Evolutionary conservation across 352 stramenopile genomes (phyloP), one percentile per base, ranked within the genome.

Genomic region (Phytophthora multivora): DNA sequence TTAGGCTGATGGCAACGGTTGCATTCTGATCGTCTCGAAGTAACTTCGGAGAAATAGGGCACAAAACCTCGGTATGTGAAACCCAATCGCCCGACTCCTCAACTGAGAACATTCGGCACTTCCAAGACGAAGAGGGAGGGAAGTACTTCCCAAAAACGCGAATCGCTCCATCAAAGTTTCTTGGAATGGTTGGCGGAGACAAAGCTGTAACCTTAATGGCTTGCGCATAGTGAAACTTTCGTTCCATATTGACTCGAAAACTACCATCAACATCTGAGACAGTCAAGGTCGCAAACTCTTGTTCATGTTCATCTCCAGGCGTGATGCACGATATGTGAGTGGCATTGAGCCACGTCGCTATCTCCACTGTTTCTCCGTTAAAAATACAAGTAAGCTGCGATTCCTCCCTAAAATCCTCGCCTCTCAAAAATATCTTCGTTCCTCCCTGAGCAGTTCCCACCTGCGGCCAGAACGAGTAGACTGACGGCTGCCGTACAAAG

Each of bases 1-100:
- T 87, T 12, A 76, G 49, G 51, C 77, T 85, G 26, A 87, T 60
- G 3, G 62, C 39, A 49, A 87, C 9, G 11, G 23, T 58, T 9
- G 18, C n/a, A 16, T 49, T 70, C 9, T 54, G 21, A 11, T 15
- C 2, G 0, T 28, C 25, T 12, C 7, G 11, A 25, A 64, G 28
- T 26, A 12, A 10, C 25, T 41, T 7, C 39, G 45, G 40, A 0
- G 13, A 33, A 31, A 78, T 28, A 9, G 64, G 43, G 18, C 77
- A 87, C 4, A 73, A 33, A 4, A 83, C 2, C 4, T 76, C 59
- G 5, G 55, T 57, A 30, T 48, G 59, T 3, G 75, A 81, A 43
- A 79, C 28, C 50, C 66, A 69, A 30, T 57, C 31, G 12, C 48
- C 71, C 30, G 28, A 11, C 11, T 57, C 18, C 7, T 38, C n/a